Base-by-base conservation (phyloP, 257 asterid species). In the Euphrasia confusa region DNA sequence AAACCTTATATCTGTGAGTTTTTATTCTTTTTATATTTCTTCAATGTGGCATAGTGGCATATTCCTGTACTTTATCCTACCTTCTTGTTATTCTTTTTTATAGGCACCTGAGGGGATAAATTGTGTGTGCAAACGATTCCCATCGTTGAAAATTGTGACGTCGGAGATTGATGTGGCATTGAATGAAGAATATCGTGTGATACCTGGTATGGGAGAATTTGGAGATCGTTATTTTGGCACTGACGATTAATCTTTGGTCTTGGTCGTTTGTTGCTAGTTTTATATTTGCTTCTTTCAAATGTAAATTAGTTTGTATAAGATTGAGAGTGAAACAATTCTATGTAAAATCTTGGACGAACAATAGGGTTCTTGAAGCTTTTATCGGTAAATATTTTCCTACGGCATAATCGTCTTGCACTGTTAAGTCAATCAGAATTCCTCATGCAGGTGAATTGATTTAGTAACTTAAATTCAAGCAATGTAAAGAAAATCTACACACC, bases 151-250 rank as follows among this genome's bases (percentile, higher is more conserved):
- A 73, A 87, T 93, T 15, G 96, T 93, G 26, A 93, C 99, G 18
- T 92, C 99, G 7, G 99, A 92, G 84, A 92, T 93, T 7, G 97
- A 93, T 50, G 79, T 67, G 59, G 74, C 80, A 0, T 75, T 93
- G 63, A 93, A 89, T 67, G 81, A 79, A 70, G 91, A 84, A 59
- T 80, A 62, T 45, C 81, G 84, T 3, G 97, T 93, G 65, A 83
- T 93, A 54, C 97, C 97, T 1, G 99, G 97, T 42, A 59, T 92
- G 94, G 99, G 99, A 15, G 96, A 86, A 62, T 92, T 92, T 57
- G 99, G 96, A n/a, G 99, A 93, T 63, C 89, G 99, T 58, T 93
- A 93, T 82, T 93, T 93, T 35, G 99, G 97, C 82, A 93, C 96
- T 18, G 95, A 37, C 42, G 42, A 83, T 69, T 85, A 79, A 78